A percentile compares a stretch with the other conserved stretches of the same genome.
Evolutionary conservation across 116 monocot genomes (phyloP).

Genomic region (Papilionanthe hybrid): DNA sequence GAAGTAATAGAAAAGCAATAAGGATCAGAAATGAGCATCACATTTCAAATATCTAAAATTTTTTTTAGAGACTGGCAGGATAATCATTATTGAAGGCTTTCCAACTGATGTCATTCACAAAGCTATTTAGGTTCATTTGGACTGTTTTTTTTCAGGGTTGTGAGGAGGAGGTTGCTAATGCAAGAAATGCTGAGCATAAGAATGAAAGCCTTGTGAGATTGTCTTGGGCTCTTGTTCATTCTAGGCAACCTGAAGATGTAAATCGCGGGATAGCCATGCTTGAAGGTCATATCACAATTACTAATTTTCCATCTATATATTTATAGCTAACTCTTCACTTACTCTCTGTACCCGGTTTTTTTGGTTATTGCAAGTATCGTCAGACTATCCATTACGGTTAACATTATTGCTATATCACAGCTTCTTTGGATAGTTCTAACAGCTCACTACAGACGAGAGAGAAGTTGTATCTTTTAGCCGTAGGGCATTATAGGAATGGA

Average conservation of each 20-base stretch:
- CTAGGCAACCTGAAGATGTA: constrained; percentile 87
- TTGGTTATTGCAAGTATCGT: background rate
- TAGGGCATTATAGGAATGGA: constrained; percentile 88
- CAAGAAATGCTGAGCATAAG: constrained; percentile 37
- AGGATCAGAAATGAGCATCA: background rate
- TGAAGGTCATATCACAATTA: constrained; percentile 50
- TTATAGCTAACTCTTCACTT: background rate
- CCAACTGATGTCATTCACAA: background rate
- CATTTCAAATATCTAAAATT: background rate
- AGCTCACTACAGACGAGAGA: constrained; percentile 69
- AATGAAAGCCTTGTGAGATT: constrained; percentile 90
- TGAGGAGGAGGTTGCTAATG: constrained; percentile 76
- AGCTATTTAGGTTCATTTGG: background rate
- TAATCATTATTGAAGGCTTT: background rate
- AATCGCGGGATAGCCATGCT: constrained; percentile 96
- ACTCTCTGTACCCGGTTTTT: background rate
- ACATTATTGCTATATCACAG: constrained; percentile 28
- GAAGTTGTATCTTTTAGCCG: constrained; percentile 87
- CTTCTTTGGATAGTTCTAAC: constrained; percentile 58
- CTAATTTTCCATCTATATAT: background rate
- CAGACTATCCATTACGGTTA: background rate
- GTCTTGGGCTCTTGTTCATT: constrained; percentile 99
- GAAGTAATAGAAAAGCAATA: background rate
- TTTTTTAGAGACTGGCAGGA: background rate
- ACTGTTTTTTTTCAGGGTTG: constrained; percentile 50